Evolutionary conservation across 2,329 filamentous ascomycete genomes (phyloP), one percentile per base, ranked within the genome.

Genomic region (Aspergillus amoenus): DNA sequence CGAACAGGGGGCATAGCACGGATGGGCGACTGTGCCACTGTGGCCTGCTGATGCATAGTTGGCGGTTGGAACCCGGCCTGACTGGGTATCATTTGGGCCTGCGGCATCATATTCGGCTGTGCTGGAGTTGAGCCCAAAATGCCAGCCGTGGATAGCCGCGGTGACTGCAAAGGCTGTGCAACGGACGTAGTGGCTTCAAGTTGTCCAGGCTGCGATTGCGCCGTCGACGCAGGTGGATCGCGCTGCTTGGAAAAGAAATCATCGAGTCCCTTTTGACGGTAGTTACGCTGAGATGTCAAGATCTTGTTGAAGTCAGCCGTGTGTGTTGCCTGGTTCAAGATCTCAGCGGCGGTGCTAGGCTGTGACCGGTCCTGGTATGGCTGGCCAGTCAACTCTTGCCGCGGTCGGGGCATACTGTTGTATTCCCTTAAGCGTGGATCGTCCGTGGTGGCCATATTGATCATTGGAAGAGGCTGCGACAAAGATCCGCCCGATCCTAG

Each of bases 231-330:
- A 3, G 90, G 87, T 58, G 89, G 86, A 70, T 97, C 91, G 63
- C 95, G 92, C 11, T 90, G 88, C 60, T 89, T 84, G 62, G 88
- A 85, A 89, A 93, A 97, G 63, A 92, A 84, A 55, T 86, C 87
- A 54, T 93, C 87, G 62, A 96, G 81, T 64, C 91, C 95, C 57
- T 93, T 88, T 58, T 82, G 84, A 57, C 94, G 89, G 75, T 89
- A 88, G 40, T 86, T 86, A 57, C 93, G 88, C 73, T 93, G 89
- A 65, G 89, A 84, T 68, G 89, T 91, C 51, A 97, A 81, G 46
- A 84, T 84, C 67, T 94, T 91, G 78, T 93, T 97, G 78, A 89
- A 96, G 65, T 97, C 93, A 57, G 91, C 91, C 17, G 93, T 89
- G 61, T 96, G 91, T 50, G 91, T 86, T 27, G 92, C 91, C 73